These are phyloP conservation scores for Vigna trinervia DNA, from an alignment of 306 rosid genomes.

Conservation along the genomic window DNA sequence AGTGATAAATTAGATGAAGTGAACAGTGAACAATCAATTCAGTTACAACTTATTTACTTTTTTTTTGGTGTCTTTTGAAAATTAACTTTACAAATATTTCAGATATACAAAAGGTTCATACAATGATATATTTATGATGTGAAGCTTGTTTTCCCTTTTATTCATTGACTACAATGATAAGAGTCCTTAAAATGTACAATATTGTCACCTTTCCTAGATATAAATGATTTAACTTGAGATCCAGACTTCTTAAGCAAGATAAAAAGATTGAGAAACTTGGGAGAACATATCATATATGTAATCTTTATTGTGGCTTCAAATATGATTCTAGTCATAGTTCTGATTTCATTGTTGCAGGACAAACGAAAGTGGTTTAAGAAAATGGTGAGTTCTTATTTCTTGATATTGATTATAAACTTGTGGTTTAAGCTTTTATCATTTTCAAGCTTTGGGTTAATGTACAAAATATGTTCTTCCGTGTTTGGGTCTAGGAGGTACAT, in stretches of 20 bases:
- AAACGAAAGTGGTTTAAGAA: conserved; percentile 67
- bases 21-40: conserved; percentile 5
- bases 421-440: conserved; percentile 14
- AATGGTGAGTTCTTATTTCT: conserved; percentile 55
- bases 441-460: background rate
- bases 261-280: background rate
- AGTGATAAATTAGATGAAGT: background rate
- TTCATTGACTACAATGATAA: conserved; percentile 9
- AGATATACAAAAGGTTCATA: conserved; percentile 11
- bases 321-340: conserved; percentile 15
- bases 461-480: background rate
- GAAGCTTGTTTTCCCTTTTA: background rate
- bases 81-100: conserved; percentile 5
- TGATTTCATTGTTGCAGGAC: conserved; percentile 57
- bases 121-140: conserved; percentile 11
- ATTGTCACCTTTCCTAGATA: conserved; percentile 1
- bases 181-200: conserved; percentile 8
- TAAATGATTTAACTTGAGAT: conserved; percentile 27
- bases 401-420: conserved; percentile 20
- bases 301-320: conserved; percentile 8
- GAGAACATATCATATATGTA: conserved; percentile 12
- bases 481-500: background rate
- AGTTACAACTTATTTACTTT: background rate
- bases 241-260: background rate
- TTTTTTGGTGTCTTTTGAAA: background rate